Evolutionary conservation across 2,329 filamentous ascomycete species (phyloP), one percentile per base, ranked within the genome.

Genomic region (Stagonosporopsis vannaccii): DNA sequence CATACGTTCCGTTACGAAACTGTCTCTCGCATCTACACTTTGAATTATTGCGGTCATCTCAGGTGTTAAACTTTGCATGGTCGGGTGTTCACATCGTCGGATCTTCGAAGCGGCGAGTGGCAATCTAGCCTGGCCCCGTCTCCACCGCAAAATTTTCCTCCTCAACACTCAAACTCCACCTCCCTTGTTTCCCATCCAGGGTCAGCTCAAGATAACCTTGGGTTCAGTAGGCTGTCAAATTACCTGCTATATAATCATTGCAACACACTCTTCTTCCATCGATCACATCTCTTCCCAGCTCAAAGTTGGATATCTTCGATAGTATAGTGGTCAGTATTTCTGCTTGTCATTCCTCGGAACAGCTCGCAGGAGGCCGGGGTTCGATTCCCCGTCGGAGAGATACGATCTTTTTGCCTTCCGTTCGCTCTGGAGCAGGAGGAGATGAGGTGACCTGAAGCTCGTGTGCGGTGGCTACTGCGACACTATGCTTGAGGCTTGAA

Each of bases 311-410:
- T 26, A 50, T 55, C 52, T 55, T 55, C 52, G 45, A 55, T 56
- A 46, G 53, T 56, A 45, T 56, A 56, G 53, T 56, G 53, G 53
- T 56, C 53, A 56, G 41, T 45, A 56, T 56, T 56, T 56, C 53
- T 46, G 53, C 53, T 56, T 56, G 53, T 56, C 53, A 56, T 46
- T 26, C 47, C 9, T 22, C 23, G 22, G 36, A 33, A 56, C 41
- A 51, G 32, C 30, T 49, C 53, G 53, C 53, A 46, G 53, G 53
- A 56, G 53, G 41, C 53, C 53, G 46, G 53, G 53, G 53, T 56
- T 56, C 53, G 53, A 56, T 56, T 56, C 53, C 53, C 53, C 47
- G 53, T 51, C 47, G 47, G 53, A 56, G 53, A 56, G 53, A 48
- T 48, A 25, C 25, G 33, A 50, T 25, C n/a, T 28, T 37, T 20